Conservation (phyloP, 73 alveolate genomes). For the Urostyla sp. region DNA sequence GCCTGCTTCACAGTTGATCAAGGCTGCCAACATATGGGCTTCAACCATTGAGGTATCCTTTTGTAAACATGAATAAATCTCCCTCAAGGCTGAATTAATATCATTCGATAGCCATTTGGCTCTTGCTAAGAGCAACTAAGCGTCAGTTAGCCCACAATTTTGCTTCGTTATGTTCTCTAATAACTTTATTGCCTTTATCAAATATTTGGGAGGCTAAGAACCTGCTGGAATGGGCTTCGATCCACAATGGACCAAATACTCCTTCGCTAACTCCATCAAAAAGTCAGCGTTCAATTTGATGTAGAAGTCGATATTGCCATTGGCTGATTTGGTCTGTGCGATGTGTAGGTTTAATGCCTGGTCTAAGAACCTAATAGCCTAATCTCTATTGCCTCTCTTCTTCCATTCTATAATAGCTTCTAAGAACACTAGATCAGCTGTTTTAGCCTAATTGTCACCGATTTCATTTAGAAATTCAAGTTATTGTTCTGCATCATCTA, state of each 20-base stretch:
- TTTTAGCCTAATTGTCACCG: conserved; percentile 76
- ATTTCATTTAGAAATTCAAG: conserved; percentile 91
- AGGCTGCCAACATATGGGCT: conserved; percentile 84
- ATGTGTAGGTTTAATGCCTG: conserved; percentile 86
- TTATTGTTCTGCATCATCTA: conserved; percentile 96
- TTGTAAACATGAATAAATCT: conserved; percentile 68
- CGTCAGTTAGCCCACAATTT: conserved; percentile 87
- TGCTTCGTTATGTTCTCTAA: conserved; percentile 86
- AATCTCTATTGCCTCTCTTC: conserved; percentile 71
- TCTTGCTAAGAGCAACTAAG: conserved; percentile 83
- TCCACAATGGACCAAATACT: conserved; percentile 81
- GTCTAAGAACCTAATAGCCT: conserved; percentile 73
- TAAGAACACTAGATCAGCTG: conserved; percentile 77
- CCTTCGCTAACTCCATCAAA: conserved; percentile 83
- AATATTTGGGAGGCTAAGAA: conserved; percentile 73
- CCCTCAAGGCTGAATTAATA: conserved; percentile 74
- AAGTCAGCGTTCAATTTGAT: conserved; percentile 90
- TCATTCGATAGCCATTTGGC: conserved; percentile 85
- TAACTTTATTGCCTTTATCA: conserved; percentile 84
- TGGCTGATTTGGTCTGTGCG: conserved; percentile 76
- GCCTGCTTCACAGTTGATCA: conserved; percentile 78
- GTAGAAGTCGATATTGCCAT: conserved; percentile 86
- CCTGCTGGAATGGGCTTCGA: conserved; percentile 65
- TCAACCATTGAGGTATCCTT: conserved; percentile 89
- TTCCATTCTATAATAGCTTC: conserved; percentile 82